Evolutionary conservation across 2,329 filamentous ascomycete species (phyloP).

Genomic region (Colletotrichum cordylinicola): DNA sequence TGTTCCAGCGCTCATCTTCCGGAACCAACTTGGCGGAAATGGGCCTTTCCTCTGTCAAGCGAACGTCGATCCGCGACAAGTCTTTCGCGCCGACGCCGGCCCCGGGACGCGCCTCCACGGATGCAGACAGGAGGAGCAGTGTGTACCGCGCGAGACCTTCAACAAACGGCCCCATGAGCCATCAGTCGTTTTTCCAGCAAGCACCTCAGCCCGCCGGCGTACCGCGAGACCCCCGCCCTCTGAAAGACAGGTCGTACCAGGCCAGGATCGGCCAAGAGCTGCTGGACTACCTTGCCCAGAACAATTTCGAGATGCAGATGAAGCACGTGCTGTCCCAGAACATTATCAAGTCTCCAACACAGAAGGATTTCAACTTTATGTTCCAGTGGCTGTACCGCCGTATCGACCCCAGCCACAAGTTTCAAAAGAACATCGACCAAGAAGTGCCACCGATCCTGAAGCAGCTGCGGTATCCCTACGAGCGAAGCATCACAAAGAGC

Average conservation of each 20-base stretch:
- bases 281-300: conserved; percentile 86
- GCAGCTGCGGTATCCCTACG: conserved; percentile 92
- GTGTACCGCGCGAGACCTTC: conserved; percentile 77
- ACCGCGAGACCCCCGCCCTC: conserved; percentile 83
- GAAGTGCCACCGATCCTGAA: conserved; percentile 93
- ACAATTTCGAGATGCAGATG: conserved; percentile 98
- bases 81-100: conserved; percentile 26
- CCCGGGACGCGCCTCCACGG: conserved; percentile 52
- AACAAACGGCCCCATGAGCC: conserved; percentile 68
- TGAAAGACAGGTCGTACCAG: conserved; percentile 83
- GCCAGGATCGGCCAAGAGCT: conserved; percentile 86
- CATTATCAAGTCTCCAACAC: conserved; percentile 90
- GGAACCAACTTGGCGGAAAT: conserved; percentile 80
- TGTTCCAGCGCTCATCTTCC: conserved; percentile 85
- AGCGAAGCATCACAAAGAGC: conserved; percentile 94
- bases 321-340: conserved; percentile 93
- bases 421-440: conserved; percentile 93
- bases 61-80: conserved; percentile 82
- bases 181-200: conserved; percentile 95
- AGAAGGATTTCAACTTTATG: conserved; percentile 98
- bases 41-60: conserved; percentile 83
- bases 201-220: conserved; percentile 82
- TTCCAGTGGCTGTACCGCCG: conserved; percentile 98
- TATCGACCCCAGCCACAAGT: conserved; percentile 92
- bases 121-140: conserved; percentile 77